phyloP scores from a whole-genome alignment of 345 rosid species.

The Aegle marmelos region DNA sequence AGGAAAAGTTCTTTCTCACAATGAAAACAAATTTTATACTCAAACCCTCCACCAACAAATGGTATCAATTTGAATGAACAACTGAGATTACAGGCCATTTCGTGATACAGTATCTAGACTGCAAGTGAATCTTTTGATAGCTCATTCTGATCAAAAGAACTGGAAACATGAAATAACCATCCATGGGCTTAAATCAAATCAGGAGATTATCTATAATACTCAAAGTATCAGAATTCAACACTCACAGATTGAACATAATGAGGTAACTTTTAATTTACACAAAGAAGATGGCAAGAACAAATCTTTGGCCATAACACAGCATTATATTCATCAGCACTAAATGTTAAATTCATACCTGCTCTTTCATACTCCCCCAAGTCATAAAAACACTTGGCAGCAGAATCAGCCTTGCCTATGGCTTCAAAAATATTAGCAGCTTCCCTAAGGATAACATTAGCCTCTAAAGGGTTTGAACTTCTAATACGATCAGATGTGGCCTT shows the following conservation, averaged over 20 bases:
- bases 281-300: neutral
- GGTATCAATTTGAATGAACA: neutral
- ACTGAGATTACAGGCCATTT: neutral
- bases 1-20: neutral
- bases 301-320: neutral
- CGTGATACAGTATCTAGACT: neutral
- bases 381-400: conserved; percentile 46
- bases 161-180: neutral
- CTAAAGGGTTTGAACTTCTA: conserved; percentile 32
- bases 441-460: conserved; percentile 29
- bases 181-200: neutral
- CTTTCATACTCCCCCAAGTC: conserved; percentile 37
- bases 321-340: neutral
- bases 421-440: conserved; percentile 48
- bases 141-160: neutral
- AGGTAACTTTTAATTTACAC: neutral
- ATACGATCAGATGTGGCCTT: conserved; percentile 37
- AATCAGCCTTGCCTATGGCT: conserved; percentile 42
- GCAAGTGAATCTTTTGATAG: no score
- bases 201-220: neutral
- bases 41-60: neutral
- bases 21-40: neutral
- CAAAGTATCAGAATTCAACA: neutral
- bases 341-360: conserved; percentile 27
- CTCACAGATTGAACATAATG: neutral